phyloP scores from a whole-genome alignment of 306 rosid genomes.

The Prunus armeniaca region DNA sequence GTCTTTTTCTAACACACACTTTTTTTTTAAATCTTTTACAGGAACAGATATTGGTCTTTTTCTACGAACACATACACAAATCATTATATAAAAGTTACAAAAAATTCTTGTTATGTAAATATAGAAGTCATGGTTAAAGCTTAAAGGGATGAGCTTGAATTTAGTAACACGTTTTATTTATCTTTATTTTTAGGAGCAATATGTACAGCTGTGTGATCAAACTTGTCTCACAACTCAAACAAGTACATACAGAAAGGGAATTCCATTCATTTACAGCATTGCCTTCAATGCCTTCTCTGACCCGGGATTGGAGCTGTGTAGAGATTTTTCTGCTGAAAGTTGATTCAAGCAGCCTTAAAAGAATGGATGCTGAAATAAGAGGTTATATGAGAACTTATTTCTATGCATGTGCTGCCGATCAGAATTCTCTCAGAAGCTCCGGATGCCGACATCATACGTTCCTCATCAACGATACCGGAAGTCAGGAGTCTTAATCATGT shows the following conservation, averaged over 20 bases:
- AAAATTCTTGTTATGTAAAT: too few relatives aligned
- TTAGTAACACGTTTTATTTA: not conserved
- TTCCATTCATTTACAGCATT: not conserved
- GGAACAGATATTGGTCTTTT: not conserved
- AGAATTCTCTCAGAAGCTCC: conserved; percentile 12
- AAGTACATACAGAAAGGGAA: conserved; percentile 18
- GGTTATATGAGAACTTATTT: not conserved
- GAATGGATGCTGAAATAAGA: conserved; percentile 4
- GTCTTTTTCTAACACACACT: conserved; percentile 9
- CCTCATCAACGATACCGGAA: not conserved
- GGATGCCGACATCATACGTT: not conserved
- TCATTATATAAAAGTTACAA: not conserved
- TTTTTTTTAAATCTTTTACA: too few relatives aligned
- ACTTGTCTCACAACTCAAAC: conserved; percentile 5
- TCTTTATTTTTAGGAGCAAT: conserved; percentile 50
- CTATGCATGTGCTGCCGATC: conserved; percentile 10
- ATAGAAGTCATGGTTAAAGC: too few relatives aligned
- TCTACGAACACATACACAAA: not conserved
- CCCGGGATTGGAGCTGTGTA: not conserved
- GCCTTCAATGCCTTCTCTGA: conserved; percentile 6
- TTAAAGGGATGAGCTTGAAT: not conserved
- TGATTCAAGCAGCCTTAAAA: conserved; percentile 23
- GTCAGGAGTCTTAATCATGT: not conserved
- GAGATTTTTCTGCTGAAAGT: conserved; percentile 18
- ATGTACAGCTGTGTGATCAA: conserved; percentile 60